Percentiles rank a stretch among this genome's conserved stretches.
These are phyloP conservation scores for Pichia insulana DNA, from an alignment of 805 yeast species.

Conservation along the genomic window DNA sequence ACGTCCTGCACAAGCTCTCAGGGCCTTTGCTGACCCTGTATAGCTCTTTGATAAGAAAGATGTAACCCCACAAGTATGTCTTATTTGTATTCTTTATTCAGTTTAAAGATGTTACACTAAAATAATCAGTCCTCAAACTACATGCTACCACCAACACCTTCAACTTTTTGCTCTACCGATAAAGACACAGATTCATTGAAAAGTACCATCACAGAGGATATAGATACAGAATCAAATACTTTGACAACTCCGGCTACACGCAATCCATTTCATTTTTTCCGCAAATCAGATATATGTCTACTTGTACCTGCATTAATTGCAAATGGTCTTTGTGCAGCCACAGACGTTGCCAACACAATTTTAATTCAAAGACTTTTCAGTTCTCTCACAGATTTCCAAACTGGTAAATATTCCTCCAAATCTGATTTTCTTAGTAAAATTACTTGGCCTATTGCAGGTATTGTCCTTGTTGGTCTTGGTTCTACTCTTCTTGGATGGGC, in stretches of 20 bases:
- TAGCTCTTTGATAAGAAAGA: no score
- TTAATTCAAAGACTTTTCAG: conserved; percentile 59
- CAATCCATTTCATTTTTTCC: conserved; percentile 22
- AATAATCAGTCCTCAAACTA: no score
- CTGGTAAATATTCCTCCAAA: conserved; percentile 25
- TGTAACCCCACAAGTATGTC: no score
- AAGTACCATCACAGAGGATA: background rate
- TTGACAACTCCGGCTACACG: background rate
- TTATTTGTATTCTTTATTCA: no score
- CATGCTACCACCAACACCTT: background rate
- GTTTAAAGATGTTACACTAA: no score
- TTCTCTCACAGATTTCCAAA: conserved; percentile 28
- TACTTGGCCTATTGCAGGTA: conserved; percentile 27
- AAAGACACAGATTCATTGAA: background rate
- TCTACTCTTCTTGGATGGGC: conserved; percentile 40
- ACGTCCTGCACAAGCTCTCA: no score
- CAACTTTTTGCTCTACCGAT: background rate
- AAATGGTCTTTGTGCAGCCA: conserved; percentile 43
- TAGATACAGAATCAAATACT: background rate
- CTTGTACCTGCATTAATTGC: conserved; percentile 14
- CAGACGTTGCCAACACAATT: conserved; percentile 54
- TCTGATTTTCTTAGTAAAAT: conserved; percentile 30
- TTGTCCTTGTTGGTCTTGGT: conserved; percentile 40
- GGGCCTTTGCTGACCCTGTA: no score
- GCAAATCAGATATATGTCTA: conserved; percentile 18